Conservation (phyloP, 2,329 filamentous ascomycete species). For the Botrytis pseudocinerea region DNA sequence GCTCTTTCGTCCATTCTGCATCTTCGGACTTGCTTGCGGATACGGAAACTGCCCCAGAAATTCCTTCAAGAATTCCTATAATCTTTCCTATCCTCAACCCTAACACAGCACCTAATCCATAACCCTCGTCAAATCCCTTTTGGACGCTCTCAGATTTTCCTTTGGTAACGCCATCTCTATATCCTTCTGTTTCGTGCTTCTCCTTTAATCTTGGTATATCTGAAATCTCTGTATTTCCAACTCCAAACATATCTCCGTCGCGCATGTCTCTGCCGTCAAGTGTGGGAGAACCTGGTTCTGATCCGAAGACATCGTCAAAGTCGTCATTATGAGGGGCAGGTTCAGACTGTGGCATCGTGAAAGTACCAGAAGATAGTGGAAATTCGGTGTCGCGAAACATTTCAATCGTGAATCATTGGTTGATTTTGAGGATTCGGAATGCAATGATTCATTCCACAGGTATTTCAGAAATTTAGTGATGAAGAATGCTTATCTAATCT, state of each 20-base stretch:
- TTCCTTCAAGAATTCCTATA: slow-evolving; percentile 74
- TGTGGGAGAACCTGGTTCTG: slow-evolving; percentile 37
- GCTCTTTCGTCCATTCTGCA: slow-evolving; percentile 28
- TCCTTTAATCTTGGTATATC: slow-evolving; percentile 40
- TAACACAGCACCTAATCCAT: slow-evolving; percentile 77
- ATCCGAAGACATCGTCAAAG: slow-evolving; percentile 41
- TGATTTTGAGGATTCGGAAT: not conserved
- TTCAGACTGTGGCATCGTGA: not conserved
- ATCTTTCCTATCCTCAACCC: slow-evolving; percentile 73
- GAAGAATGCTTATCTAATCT: slow-evolving; percentile 18
- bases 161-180: slow-evolving; percentile 79
- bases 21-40: slow-evolving; percentile 32
- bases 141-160: slow-evolving; percentile 80
- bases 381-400: slow-evolving; percentile 21
- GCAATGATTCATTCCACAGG: not conserved
- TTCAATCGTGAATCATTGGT: not conserved
- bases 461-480: not conserved
- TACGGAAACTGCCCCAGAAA: slow-evolving; percentile 51
- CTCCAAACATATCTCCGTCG: not conserved
- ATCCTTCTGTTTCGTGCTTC: slow-evolving; percentile 67
- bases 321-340: slow-evolving; percentile 31
- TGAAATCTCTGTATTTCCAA: slow-evolving; percentile 35
- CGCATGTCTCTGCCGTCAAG: not conserved
- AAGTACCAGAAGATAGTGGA: not conserved
- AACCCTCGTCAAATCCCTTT: slow-evolving; percentile 88